These are phyloP conservation scores for Tolypocladium inflatum DNA, from an alignment of 2,329 filamentous ascomycete species.

Conservation along the genomic window DNA sequence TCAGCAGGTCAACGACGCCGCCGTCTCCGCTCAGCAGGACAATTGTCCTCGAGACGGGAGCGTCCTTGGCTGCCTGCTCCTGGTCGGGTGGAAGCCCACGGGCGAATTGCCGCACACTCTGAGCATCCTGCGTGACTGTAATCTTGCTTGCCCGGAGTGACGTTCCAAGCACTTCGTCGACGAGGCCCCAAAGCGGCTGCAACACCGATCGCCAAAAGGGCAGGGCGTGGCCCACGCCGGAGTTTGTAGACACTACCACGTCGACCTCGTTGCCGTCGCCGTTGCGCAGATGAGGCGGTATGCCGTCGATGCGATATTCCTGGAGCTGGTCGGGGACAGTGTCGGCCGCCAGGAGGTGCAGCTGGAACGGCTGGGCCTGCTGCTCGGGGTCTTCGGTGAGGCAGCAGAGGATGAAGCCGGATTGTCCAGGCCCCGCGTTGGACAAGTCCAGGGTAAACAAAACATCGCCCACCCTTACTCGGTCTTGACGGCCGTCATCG, in stretches of 20 bases:
- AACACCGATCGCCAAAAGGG: constrained; percentile 47
- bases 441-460: constrained; percentile 15
- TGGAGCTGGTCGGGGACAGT: constrained; percentile 26
- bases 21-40: constrained; percentile 83
- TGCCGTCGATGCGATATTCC: constrained; percentile 21
- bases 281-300: constrained; percentile 28
- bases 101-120: constrained; percentile 58
- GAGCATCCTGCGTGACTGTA: constrained; percentile 52
- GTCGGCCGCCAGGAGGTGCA: constrained; percentile 18
- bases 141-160: constrained; percentile 18
- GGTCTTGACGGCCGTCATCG: constrained; percentile 5
- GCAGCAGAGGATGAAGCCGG: constrained; percentile 22
- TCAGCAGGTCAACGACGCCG: constrained; percentile 73
- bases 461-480: constrained; percentile 14
- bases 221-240: constrained; percentile 50
- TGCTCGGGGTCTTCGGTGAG: constrained; percentile 24
- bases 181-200: constrained; percentile 39
- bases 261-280: constrained; percentile 32
- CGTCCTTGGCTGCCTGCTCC: constrained; percentile 17
- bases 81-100: constrained; percentile 22
- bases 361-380: constrained; percentile 14
- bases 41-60: constrained; percentile 38
- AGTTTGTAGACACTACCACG: constrained; percentile 57
- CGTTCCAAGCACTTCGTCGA: constrained; percentile 19
- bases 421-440: neutral